phyloP scores from a whole-genome alignment of 345 rosid genomes.

The Arabidopsis arenosa region DNA sequence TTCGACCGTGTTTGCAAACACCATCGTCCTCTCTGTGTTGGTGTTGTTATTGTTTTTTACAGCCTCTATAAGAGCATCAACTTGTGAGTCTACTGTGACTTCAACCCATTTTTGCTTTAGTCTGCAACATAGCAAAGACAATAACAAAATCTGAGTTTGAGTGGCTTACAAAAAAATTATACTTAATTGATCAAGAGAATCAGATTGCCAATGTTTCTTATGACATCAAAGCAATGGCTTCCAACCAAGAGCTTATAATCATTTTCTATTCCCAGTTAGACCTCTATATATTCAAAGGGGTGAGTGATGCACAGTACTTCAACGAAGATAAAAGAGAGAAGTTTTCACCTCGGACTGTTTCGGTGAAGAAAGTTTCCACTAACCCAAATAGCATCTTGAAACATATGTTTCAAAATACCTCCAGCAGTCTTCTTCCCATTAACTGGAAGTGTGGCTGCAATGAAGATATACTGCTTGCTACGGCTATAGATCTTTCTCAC shows the following conservation, averaged over 20 bases:
- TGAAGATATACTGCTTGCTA: slow-evolving; percentile 91
- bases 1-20: slow-evolving; percentile 91
- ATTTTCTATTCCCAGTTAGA: not conserved
- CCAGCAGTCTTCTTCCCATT: slow-evolving; percentile 97
- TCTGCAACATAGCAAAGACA: slow-evolving; percentile 54
- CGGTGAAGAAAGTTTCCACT: slow-evolving; percentile 91
- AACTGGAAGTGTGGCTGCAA: slow-evolving; percentile 95
- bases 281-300: not conserved
- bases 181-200: not conserved
- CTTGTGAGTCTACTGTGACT: slow-evolving; percentile 80
- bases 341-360: slow-evolving; percentile 83
- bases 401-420: slow-evolving; percentile 82
- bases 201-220: slow-evolving; percentile 3
- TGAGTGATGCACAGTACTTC: not conserved
- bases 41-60: slow-evolving; percentile 54
- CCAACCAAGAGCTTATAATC: not conserved
- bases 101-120: slow-evolving; percentile 86
- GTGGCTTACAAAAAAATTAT: not conserved
- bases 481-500: slow-evolving; percentile 72
- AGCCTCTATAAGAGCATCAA: slow-evolving; percentile 84
- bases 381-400: slow-evolving; percentile 88
- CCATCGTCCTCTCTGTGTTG: slow-evolving; percentile 74
- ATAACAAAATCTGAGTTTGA: not conserved
- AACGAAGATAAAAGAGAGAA: slow-evolving; percentile 34
- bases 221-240: not conserved